Evolutionary conservation across 1,284 basidiomycete genomes (phyloP).

Genomic region (Naganishia cerealis): DNA sequence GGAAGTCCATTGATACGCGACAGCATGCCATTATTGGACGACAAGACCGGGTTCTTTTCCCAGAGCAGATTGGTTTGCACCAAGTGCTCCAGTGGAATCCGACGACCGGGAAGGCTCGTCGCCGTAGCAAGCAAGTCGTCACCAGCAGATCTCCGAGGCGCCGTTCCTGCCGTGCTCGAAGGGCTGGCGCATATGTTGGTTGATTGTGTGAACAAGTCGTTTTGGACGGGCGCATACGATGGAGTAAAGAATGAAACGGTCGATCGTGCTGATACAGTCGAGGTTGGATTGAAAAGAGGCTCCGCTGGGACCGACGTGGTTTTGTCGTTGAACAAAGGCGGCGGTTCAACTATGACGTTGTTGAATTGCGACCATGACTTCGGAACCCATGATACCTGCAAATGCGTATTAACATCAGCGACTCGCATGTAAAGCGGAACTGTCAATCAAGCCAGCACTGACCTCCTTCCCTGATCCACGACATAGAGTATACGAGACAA

Average conservation of each 20-base stretch:
- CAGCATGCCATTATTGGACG: background rate
- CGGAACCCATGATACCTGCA: conserved; percentile 12
- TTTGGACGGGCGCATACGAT: background rate
- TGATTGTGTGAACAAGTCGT: background rate
- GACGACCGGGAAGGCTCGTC: background rate
- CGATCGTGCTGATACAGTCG: background rate
- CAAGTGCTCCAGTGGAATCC: conserved; percentile 16
- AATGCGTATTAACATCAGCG: background rate
- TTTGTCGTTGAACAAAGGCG: background rate
- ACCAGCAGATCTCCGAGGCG: background rate
- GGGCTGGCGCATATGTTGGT: background rate
- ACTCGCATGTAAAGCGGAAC: background rate
- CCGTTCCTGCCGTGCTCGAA: background rate
- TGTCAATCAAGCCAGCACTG: background rate
- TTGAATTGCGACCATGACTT: conserved; percentile 5
- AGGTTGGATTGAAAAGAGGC: background rate
- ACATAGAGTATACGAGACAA: conserved; percentile 17
- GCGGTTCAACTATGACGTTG: background rate
- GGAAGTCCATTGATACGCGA: background rate
- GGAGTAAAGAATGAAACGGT: conserved; percentile 3
- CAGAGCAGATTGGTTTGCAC: conserved; percentile 11
- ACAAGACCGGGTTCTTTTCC: background rate
- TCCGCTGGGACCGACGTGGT: background rate
- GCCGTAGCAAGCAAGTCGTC: background rate
- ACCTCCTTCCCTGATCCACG: conserved; percentile 6